phyloP scores from a whole-genome alignment of 2,329 filamentous ascomycete genomes.

The Fragosphaeria purpurea region DNA sequence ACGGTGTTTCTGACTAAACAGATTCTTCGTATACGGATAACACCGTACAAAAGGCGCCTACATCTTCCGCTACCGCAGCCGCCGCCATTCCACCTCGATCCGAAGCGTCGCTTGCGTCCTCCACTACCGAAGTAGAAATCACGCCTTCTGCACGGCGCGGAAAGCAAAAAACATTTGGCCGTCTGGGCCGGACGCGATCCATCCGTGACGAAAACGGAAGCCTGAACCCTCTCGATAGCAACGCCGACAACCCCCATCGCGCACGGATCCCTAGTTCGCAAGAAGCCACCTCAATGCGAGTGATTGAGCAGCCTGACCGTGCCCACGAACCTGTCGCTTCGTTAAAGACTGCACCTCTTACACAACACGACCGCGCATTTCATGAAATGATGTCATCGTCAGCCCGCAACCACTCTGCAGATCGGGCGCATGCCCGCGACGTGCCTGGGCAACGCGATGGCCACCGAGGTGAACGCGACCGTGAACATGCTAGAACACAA shows the following conservation, averaged over 20 bases:
- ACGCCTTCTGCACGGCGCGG: constrained; percentile 30
- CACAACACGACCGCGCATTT: constrained; percentile 54
- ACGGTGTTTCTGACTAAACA: constrained; percentile 14
- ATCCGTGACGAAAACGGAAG: constrained; percentile 32
- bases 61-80: not conserved
- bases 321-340: constrained; percentile 26
- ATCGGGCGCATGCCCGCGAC: constrained; percentile 45
- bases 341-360: constrained; percentile 53
- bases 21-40: constrained; percentile 11
- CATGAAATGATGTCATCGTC: constrained; percentile 57
- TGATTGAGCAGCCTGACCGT: constrained; percentile 26
- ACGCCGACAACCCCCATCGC: not conserved
- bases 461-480: constrained; percentile 26
- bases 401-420: constrained; percentile 61
- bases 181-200: constrained; percentile 42
- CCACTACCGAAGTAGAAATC: constrained; percentile 13
- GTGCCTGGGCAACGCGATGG: constrained; percentile 30
- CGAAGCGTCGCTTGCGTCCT: constrained; percentile 41
- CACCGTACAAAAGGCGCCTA: constrained; percentile 21
- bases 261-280: constrained; percentile 13
- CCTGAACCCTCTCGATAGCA: constrained; percentile 7
- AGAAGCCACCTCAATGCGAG: constrained; percentile 10
- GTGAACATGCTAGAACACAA: constrained; percentile 36
- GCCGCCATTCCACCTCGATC: constrained; percentile 37
- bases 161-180: constrained; percentile 46